phyloP scores from a whole-genome alignment of 768 basidiomycete species.

The Suillus luteus region DNA sequence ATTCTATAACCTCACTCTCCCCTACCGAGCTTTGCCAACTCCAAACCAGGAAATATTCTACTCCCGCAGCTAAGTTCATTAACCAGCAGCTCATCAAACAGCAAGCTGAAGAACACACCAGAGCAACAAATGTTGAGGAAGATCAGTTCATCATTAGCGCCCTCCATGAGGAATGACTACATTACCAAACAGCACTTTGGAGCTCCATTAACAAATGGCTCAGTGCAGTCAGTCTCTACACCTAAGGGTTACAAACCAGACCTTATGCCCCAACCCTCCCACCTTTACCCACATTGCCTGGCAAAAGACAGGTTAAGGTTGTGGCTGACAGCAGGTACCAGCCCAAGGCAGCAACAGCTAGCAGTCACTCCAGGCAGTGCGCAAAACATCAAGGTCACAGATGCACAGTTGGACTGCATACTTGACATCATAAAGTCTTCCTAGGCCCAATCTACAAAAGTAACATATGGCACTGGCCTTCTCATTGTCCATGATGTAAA shows the following conservation, averaged over 20 bases:
- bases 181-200: too few species aligned
- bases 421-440: background rate
- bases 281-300: slow-evolving; percentile 11
- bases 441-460: slow-evolving; percentile 16
- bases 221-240: too few species aligned
- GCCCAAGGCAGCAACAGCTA: background rate
- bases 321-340: background rate
- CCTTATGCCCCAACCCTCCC: slow-evolving; percentile 9
- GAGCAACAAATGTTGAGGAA: too few species aligned
- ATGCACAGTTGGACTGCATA: background rate
- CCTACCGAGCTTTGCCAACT: background rate
- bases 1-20: background rate
- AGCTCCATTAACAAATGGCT: too few species aligned
- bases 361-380: background rate
- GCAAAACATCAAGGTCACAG: background rate
- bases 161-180: too few species aligned
- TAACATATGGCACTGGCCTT: slow-evolving; percentile 23
- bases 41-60: background rate
- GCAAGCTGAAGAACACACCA: background rate
- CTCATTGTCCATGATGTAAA: slow-evolving; percentile 19
- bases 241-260: too few species aligned
- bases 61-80: slow-evolving; percentile 8
- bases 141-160: too few species aligned
- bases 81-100: background rate
- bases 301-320: slow-evolving; percentile 3